Percentiles rank a stretch among this genome's conserved stretches.
phyloP scores from a whole-genome alignment of 257 asterid genomes.

The Haberlea rhodopensis region DNA sequence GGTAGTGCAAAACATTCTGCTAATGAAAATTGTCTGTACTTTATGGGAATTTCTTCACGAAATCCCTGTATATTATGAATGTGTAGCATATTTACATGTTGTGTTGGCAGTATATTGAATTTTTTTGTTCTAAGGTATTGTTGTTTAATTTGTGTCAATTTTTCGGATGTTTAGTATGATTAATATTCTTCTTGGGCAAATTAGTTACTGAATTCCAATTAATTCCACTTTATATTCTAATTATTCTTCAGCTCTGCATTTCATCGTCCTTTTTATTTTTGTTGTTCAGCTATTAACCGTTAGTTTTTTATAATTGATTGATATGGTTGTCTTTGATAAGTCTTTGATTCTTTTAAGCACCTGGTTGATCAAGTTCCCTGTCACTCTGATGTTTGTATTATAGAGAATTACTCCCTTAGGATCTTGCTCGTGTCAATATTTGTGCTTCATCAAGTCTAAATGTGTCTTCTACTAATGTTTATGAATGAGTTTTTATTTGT shows the following conservation, averaged over 20 bases:
- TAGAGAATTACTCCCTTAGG: not conserved
- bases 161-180: too few relatives aligned
- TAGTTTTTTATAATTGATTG: too few relatives aligned
- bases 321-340: too few relatives aligned
- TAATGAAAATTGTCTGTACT: not conserved
- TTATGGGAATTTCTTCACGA: not conserved
- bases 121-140: too few relatives aligned
- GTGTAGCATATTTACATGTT: not conserved
- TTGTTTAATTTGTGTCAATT: too few relatives aligned
- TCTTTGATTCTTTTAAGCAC: not conserved
- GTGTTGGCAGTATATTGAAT: too few relatives aligned
- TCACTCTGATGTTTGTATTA: not conserved
- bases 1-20: not conserved
- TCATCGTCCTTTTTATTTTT: too few relatives aligned
- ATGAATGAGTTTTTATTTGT: not conserved
- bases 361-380: not conserved
- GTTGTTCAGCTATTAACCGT: not conserved
- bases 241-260: too few relatives aligned
- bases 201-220: too few relatives aligned
- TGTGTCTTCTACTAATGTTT: not conserved
- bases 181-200: too few relatives aligned
- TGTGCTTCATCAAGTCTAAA: not conserved
- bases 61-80: not conserved
- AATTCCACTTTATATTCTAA: not conserved
- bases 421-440: slow-evolving; percentile 6